These are phyloP conservation scores for Cyclanthera cordifolia DNA, from an alignment of 306 rosid species.

Conservation along the genomic window DNA sequence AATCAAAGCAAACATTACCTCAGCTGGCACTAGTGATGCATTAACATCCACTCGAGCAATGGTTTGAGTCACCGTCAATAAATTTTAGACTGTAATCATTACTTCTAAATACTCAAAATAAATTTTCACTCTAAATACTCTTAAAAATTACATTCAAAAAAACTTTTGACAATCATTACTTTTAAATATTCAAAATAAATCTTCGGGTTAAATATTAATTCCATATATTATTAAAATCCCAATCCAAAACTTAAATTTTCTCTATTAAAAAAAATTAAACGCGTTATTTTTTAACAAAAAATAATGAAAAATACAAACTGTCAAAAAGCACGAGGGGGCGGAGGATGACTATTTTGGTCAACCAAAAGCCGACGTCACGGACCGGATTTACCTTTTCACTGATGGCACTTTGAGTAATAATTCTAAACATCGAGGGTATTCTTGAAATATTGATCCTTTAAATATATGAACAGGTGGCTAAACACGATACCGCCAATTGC, in stretches of 20 bases:
- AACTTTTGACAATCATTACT: too few species aligned
- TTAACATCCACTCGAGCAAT: too few species aligned
- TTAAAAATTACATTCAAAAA: too few species aligned
- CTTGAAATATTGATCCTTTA: neutral
- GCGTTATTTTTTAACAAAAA: neutral
- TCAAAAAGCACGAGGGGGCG: neutral
- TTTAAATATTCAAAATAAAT: too few species aligned
- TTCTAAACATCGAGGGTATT: neutral
- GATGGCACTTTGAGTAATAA: neutral
- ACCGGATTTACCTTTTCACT: neutral
- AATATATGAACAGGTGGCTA: neutral
- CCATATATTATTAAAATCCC: too few species aligned
- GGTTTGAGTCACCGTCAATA: too few species aligned
- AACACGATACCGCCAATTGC: neutral
- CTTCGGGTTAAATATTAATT: too few species aligned
- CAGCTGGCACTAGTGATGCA: too few species aligned
- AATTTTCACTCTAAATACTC: too few species aligned
- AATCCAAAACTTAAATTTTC: neutral
- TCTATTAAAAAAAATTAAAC: neutral
- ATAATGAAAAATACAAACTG: neutral
- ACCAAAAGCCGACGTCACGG: constrained; percentile 9
- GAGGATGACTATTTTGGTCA: constrained; percentile 5
- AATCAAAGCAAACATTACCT: too few species aligned
- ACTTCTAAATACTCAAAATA: too few species aligned
- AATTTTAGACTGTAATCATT: too few species aligned